Base-by-base conservation (phyloP, 768 basidiomycete species). In the Gautieria morchelliformis region DNA sequence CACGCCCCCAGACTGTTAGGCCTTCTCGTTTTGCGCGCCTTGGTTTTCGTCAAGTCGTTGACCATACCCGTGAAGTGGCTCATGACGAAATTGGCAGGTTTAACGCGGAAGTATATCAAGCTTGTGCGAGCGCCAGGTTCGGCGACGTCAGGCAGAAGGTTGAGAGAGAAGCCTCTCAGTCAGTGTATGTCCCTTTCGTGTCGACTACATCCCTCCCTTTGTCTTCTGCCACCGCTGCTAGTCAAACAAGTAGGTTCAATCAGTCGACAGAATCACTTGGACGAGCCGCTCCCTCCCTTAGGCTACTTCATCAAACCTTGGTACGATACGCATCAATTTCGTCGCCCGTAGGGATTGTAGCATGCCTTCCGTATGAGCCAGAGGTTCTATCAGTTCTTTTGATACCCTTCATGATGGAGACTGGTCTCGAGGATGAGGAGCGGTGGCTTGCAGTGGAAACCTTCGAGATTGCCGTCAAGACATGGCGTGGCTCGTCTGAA, bases 1-100 rank as follows among this genome's bases (percentile, higher is more conserved):
- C 41, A n/a, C 45, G 54, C 4, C 48, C 59, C 27, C 41, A 44
- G 32, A 71, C 79, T 0, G 76, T 79, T 10, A 83, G 80, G 61
- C 73, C 72, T 5, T 80, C 78, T 35, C 72, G 78, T 14, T 74
- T 74, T 6, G 74, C 70, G 12, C 66, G 74, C 47, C 67, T 83
- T 12, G 82, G 79, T 1, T 81, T 85, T 61, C 75, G 75, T 48
- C 82, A 87, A 22, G 79, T 85, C 12, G 84, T 86, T 1, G 85
- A 87, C 35, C 76, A 81, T 56, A 84, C 73, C 3, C 76, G 76
- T 27, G 82, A 80, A 54, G 71, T 74, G 41, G 70, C 71, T 19
- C 68, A 72, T 0, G 79, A 82, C 44, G 78, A 82, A 49, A 67
- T 69, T 15, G 73, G 72, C 14, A 75, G 72, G 61, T 77, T 86